These are phyloP conservation scores for Pseudovirgaria hyperparasitica DNA, from an alignment of 2,329 filamentous ascomycete genomes.

Conservation along the genomic window DNA sequence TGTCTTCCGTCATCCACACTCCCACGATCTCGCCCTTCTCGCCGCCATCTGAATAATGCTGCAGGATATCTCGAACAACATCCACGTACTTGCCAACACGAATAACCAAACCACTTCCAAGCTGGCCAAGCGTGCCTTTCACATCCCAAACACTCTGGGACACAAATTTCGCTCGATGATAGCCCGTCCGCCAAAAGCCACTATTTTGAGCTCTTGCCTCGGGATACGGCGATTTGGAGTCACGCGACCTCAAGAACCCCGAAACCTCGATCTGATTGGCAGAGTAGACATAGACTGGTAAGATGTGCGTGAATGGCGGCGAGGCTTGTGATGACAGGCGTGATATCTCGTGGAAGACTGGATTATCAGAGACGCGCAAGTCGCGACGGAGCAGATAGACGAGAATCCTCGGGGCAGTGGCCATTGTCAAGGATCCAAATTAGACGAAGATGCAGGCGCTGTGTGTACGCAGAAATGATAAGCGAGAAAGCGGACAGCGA, in stretches of 20 bases:
- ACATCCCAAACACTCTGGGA: conserved; percentile 62
- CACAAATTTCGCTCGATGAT: conserved; percentile 58
- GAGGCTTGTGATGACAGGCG: too few relatives aligned
- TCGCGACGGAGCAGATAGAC: conserved; percentile 64
- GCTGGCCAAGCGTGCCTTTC: conserved; percentile 45
- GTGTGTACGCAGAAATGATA: too few relatives aligned
- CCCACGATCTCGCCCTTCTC: conserved; percentile 39
- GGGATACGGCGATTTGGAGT: conserved; percentile 48
- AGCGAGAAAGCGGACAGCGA: too few relatives aligned
- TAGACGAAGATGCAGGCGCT: too few relatives aligned
- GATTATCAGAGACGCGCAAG: conserved; percentile 61
- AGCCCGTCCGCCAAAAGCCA: conserved; percentile 61
- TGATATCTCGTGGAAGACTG: conserved; percentile 48
- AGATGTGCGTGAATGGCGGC: conserved; percentile 45
- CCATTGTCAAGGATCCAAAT: neutral
- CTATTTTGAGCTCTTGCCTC: conserved; percentile 53
- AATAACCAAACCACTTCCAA: conserved; percentile 42
- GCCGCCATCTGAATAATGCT: conserved; percentile 23
- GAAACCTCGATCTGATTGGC: conserved; percentile 62
- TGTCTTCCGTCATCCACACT: conserved; percentile 64
- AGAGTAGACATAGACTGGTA: conserved; percentile 58
- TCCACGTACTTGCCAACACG: conserved; percentile 50
- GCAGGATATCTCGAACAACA: conserved; percentile 45
- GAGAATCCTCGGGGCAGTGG: conserved; percentile 35
- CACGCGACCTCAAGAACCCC: conserved; percentile 47